Evolutionary conservation across 1,284 basidiomycete genomes (phyloP).

Genomic region (Meripilus lineatus): DNA sequence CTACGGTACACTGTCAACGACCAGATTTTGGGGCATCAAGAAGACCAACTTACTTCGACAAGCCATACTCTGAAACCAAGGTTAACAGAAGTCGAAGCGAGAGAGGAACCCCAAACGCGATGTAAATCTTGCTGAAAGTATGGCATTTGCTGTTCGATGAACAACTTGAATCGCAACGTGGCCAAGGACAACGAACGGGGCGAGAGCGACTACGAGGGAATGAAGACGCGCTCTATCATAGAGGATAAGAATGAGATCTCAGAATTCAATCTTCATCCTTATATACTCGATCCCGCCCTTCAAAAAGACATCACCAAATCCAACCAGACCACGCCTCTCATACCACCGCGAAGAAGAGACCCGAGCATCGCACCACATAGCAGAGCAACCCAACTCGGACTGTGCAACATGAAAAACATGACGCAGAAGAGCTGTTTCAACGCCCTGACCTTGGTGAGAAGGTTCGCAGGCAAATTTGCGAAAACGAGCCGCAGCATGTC

Average conservation of each 20-base stretch:
- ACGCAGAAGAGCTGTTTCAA: constrained; percentile 44
- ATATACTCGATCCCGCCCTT: constrained; percentile 51
- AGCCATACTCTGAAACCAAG: no score
- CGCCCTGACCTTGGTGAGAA: constrained; percentile 41
- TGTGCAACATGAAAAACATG: constrained; percentile 35
- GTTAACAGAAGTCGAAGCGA: not conserved
- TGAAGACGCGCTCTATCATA: constrained; percentile 11
- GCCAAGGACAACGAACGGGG: constrained; percentile 3
- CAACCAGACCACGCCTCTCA: constrained; percentile 41
- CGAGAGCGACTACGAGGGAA: constrained; percentile 25
- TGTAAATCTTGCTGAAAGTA: constrained; percentile 23
- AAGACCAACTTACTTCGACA: no score
- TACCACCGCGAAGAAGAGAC: constrained; percentile 45
- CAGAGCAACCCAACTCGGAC: constrained; percentile 30
- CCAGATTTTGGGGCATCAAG: no score
- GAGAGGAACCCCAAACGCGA: constrained; percentile 1
- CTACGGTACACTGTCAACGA: no score
- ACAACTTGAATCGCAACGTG: constrained; percentile 12
- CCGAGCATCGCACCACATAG: constrained; percentile 58
- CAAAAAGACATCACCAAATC: constrained; percentile 45
- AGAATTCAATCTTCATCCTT: constrained; percentile 32
- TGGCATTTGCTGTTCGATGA: constrained; percentile 22
- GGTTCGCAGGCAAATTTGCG: constrained; percentile 56
- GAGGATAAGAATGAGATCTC: not conserved
- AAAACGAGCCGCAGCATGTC: constrained; percentile 38